Conservation (phyloP, 2,329 filamentous ascomycete genomes). For the Fusarium torulosum region DNA sequence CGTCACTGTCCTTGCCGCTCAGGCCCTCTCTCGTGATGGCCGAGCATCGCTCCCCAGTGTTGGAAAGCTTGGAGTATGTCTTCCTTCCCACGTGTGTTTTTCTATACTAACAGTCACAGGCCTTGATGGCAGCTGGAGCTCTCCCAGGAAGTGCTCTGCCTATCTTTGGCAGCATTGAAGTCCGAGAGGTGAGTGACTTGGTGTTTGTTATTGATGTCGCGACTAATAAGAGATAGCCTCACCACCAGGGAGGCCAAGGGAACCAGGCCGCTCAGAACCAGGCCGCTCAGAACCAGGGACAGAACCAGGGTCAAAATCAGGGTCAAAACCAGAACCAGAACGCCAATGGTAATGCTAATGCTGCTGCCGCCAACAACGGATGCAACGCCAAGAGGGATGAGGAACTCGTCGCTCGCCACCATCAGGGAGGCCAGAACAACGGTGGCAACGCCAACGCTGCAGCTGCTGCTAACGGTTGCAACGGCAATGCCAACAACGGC, state of each 20-base stretch:
- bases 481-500: not conserved
- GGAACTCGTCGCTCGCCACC: constrained; percentile 11
- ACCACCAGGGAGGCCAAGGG: constrained; percentile 12
- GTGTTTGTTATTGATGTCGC: fast-evolving
- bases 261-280: constrained; percentile 2
- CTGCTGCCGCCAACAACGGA: not conserved
- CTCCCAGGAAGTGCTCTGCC: constrained; percentile 25
- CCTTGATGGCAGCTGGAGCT: constrained; percentile 30
- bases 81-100: fast-evolving
- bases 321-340: constrained; percentile 9
- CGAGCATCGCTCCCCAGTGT: not conserved
- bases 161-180: constrained; percentile 6
- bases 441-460: not conserved
- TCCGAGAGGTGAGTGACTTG: not conserved
- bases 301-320: constrained; percentile 1
- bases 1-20: constrained; percentile 23
- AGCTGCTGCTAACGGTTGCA: not conserved
- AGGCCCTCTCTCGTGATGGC: constrained; percentile 17
- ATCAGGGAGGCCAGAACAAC: constrained; percentile 8
- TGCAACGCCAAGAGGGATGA: constrained; percentile 14
- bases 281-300: not conserved
- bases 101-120: not conserved
- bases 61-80: constrained; percentile 19
- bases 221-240: constrained; percentile 14
- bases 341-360: not conserved